Evolutionary conservation across 257 asterid genomes (phyloP).

Genomic region (Paulownia fortunei): DNA sequence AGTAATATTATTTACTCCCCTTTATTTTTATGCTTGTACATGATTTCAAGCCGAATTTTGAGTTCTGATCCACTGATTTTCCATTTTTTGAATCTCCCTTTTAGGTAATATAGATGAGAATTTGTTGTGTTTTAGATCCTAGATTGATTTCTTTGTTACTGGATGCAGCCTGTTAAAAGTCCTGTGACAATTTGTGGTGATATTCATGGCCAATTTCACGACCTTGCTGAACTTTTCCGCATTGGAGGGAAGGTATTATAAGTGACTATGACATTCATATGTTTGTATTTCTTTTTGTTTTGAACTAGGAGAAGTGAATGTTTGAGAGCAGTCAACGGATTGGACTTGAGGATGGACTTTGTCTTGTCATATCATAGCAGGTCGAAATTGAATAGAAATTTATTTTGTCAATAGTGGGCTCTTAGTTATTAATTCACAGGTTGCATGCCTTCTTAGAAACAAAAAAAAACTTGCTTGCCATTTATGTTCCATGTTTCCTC

Average conservation of each 20-base stretch:
- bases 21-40: not conserved
- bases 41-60: not conserved
- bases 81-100: not conserved
- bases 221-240: conserved; percentile 94
- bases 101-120: not conserved
- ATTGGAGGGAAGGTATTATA: conserved; percentile 92
- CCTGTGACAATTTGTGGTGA: conserved; percentile 98
- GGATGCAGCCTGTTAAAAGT: conserved; percentile 91
- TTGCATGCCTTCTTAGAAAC: not conserved
- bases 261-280: conserved; percentile 11
- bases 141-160: conserved; percentile 38
- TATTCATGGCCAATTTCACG: conserved; percentile 97
- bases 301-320: conserved; percentile 32
- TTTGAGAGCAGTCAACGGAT: conserved; percentile 31
- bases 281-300: conserved; percentile 22
- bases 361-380: conserved; percentile 38
- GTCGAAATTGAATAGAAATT: conserved; percentile 30
- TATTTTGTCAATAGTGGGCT: conserved; percentile 30
- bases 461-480: not conserved
- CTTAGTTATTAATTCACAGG: conserved; percentile 20
- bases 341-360: conserved; percentile 31
- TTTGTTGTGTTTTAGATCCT: not conserved
- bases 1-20: not conserved
- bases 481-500: conserved; percentile 12
- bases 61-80: not conserved